Evolutionary conservation across 2,329 filamentous ascomycete species (phyloP).

Genomic region (Xylariaceae sp.): DNA sequence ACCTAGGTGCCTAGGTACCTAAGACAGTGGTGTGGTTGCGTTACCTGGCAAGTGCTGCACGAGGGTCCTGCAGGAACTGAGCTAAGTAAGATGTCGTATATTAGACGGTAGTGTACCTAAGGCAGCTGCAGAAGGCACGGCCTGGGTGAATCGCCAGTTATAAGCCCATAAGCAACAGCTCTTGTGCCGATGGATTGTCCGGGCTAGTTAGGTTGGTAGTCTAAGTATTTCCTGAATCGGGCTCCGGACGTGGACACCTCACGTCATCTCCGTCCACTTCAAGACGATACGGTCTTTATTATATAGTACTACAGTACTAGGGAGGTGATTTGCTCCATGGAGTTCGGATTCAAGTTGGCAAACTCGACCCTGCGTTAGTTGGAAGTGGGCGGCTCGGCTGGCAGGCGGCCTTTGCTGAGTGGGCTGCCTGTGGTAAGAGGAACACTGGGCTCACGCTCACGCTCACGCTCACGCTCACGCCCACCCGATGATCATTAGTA

Average conservation of each 20-base stretch:
- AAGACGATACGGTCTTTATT: neutral
- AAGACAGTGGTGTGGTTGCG: neutral
- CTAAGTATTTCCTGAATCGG: neutral
- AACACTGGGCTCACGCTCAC: too few relatives aligned
- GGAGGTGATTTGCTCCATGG: too few relatives aligned
- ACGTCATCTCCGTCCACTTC: constrained; percentile 20
- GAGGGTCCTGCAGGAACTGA: neutral
- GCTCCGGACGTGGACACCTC: neutral
- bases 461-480: neutral
- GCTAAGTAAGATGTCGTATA: neutral
- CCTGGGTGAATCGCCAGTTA: neutral
- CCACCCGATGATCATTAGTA: neutral
- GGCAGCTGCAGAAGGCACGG: neutral
- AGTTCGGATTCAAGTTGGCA: too few relatives aligned
- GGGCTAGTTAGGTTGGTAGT: neutral
- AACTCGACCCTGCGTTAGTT: too few relatives aligned
- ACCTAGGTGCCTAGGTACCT: neutral
- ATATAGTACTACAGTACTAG: neutral
- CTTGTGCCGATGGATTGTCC: neutral
- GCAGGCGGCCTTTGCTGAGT: neutral
- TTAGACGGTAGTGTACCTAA: too few relatives aligned
- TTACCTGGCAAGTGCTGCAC: neutral
- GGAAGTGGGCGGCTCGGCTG: neutral
- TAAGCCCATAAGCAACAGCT: neutral
- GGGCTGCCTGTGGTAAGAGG: neutral